Conservation (phyloP, 1,139 yeast genomes). For the Nakaseomyces sp. region DNA sequence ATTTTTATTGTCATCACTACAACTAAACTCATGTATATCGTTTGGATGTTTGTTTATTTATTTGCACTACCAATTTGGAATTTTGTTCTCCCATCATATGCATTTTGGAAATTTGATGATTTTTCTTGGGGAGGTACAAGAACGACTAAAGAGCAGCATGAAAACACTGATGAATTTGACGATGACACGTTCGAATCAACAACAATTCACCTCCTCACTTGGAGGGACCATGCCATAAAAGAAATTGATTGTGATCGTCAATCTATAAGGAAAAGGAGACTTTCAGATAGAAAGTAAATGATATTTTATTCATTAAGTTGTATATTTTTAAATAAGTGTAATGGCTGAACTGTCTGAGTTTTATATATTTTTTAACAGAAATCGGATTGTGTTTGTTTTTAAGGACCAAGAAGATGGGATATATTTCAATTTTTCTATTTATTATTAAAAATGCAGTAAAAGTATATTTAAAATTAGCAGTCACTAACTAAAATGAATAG, state of each 20-base stretch:
- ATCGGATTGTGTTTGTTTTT: background rate
- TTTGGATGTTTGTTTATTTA: slow-evolving; percentile 78
- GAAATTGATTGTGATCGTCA: slow-evolving; percentile 8
- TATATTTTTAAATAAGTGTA: too few relatives aligned
- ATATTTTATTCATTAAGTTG: background rate
- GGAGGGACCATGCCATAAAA: slow-evolving; percentile 90
- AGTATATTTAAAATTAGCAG: background rate
- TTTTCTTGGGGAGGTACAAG: slow-evolving; percentile 99
- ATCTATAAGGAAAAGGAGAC: background rate
- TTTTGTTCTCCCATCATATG: slow-evolving; percentile 77
- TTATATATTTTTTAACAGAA: too few relatives aligned
- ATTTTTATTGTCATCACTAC: slow-evolving; percentile 81
- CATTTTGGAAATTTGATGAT: slow-evolving; percentile 96
- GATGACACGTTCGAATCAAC: slow-evolving; percentile 86
- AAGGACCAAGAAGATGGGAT: background rate
- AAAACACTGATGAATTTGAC: slow-evolving; percentile 35
- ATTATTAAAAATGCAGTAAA: background rate
- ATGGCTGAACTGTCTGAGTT: too few relatives aligned
- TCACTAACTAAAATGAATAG: background rate
- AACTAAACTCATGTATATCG: slow-evolving; percentile 60
- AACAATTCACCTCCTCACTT: slow-evolving; percentile 77
- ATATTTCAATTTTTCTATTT: background rate
- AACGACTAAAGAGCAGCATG: slow-evolving; percentile 48
- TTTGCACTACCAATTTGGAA: slow-evolving; percentile 91
- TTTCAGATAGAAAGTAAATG: background rate